phyloP scores from a whole-genome alignment of 2,329 filamentous ascomycete genomes.

The Sporothrix protearum region DNA sequence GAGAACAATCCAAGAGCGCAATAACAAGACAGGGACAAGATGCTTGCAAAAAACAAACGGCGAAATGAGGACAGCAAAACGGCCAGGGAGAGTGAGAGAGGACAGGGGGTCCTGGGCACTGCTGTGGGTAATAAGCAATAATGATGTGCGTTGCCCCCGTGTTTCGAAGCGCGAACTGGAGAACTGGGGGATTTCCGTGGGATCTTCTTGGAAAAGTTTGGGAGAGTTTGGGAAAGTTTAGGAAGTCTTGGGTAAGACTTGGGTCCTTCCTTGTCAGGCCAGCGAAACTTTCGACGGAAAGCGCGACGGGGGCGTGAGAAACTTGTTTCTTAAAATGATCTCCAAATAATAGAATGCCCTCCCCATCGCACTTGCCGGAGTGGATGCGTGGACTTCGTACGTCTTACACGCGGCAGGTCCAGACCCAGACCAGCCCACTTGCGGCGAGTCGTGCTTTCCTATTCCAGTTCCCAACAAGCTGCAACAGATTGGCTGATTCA shows the following conservation, averaged over 20 bases:
- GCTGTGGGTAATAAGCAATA: constrained; percentile 20
- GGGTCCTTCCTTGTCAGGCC: neutral
- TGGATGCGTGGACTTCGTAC: neutral
- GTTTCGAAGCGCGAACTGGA: constrained; percentile 21
- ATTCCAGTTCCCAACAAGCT: neutral
- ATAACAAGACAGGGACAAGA: constrained; percentile 7
- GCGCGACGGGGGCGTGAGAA: constrained; percentile 8
- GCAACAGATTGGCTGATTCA: constrained; percentile 17
- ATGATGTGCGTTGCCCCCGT: constrained; percentile 22
- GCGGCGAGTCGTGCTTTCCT: constrained; percentile 14
- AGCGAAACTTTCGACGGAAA: neutral
- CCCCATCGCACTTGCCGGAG: constrained; percentile 1
- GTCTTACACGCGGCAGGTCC: constrained; percentile 1
- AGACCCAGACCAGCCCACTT: constrained; percentile 1
- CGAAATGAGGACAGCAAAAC: constrained; percentile 18
- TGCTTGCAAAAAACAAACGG: constrained; percentile 5
- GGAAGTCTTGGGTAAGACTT: neutral
- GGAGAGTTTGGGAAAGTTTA: neutral
- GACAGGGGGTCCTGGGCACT: constrained; percentile 14
- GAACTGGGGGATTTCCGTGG: constrained; percentile 10
- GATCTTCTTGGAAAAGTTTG: neutral
- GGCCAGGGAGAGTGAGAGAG: neutral
- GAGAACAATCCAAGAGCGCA: constrained; percentile 10
- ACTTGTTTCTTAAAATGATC: constrained; percentile 1
- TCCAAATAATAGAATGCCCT: neutral